phyloP scores from a whole-genome alignment of 306 rosid species.

The Senna tora region DNA sequence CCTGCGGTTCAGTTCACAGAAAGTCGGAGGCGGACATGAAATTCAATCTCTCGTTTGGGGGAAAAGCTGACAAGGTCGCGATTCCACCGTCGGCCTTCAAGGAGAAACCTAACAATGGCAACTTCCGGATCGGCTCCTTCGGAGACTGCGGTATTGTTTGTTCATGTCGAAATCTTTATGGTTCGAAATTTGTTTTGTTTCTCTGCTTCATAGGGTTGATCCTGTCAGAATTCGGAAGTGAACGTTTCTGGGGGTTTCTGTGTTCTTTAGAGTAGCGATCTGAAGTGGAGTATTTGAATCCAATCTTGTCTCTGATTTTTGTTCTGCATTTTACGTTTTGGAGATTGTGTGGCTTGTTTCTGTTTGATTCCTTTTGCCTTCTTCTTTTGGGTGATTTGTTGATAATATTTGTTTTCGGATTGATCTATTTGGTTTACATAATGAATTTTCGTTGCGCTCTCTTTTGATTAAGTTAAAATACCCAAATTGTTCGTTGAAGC shows the following conservation, averaged over 20 bases:
- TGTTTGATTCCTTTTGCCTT: constrained; percentile 7
- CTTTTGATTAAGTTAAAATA: constrained; percentile 7
- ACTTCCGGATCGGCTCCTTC: constrained; percentile 46
- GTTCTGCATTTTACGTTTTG: background rate
- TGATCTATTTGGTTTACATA: constrained; percentile 14
- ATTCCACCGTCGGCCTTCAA: constrained; percentile 73
- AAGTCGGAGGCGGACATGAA: constrained; percentile 62
- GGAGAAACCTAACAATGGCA: constrained; percentile 46
- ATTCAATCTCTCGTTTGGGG: constrained; percentile 51
- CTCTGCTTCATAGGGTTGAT: background rate
- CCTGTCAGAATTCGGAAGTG: background rate
- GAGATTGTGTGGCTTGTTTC: background rate
- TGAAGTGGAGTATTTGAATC: constrained; percentile 20
- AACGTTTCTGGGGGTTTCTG: constrained; percentile 28
- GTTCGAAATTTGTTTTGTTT: constrained; percentile 6
- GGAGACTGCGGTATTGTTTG: constrained; percentile 46
- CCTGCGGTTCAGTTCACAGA: constrained; percentile 60
- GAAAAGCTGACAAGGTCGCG: constrained; percentile 54
- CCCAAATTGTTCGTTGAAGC: background rate
- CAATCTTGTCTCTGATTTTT: background rate
- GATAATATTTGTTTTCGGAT: constrained; percentile 16
- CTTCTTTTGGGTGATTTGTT: background rate
- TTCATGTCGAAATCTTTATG: background rate
- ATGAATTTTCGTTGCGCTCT: background rate
- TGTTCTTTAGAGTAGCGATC: constrained; percentile 28